Evolutionary conservation across 2,329 filamentous ascomycete species (phyloP).

Genomic region (Neoscytalidium dimidiatum): DNA sequence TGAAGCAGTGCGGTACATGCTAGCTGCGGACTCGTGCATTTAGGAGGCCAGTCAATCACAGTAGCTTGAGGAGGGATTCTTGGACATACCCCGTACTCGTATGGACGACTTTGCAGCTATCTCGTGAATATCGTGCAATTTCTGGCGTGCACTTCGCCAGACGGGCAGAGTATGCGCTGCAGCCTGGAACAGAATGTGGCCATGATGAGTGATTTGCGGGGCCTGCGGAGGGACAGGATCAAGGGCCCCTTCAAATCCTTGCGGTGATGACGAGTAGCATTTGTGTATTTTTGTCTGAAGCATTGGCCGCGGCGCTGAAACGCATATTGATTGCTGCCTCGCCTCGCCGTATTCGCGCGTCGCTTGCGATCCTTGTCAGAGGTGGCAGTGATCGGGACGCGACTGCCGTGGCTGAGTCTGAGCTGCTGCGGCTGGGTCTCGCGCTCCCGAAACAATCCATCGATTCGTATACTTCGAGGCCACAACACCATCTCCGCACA

Average conservation of each 20-base stretch:
- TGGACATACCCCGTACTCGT: conserved; percentile 14
- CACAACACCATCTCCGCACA: conserved; percentile 16
- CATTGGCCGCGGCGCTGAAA: conserved; percentile 7
- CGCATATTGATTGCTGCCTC: conserved; percentile 9
- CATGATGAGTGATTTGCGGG: not conserved
- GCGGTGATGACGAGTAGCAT: not conserved
- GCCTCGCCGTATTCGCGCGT: conserved; percentile 1
- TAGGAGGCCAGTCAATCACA: conserved; percentile 13
- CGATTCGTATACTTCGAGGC: conserved; percentile 17
- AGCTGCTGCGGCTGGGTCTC: conserved; percentile 17
- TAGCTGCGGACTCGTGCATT: conserved; percentile 8
- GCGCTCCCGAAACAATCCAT: conserved; percentile 19
- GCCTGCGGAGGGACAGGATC: not conserved
- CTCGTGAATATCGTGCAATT: conserved; percentile 10
- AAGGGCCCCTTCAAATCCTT: not conserved
- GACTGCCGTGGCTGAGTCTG: conserved; percentile 18
- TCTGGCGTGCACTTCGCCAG: not conserved
- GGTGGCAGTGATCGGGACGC: conserved; percentile 18
- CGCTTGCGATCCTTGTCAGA: conserved; percentile 12
- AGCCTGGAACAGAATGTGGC: conserved; percentile 7
- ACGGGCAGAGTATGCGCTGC: not conserved
- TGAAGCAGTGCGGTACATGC: conserved; percentile 3
- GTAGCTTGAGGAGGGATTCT: conserved; percentile 3
- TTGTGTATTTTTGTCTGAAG: not conserved
- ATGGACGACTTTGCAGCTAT: not conserved